Conservation (phyloP, 108 stramenopile species). For the Nannochloropsis gaditana region DNA sequence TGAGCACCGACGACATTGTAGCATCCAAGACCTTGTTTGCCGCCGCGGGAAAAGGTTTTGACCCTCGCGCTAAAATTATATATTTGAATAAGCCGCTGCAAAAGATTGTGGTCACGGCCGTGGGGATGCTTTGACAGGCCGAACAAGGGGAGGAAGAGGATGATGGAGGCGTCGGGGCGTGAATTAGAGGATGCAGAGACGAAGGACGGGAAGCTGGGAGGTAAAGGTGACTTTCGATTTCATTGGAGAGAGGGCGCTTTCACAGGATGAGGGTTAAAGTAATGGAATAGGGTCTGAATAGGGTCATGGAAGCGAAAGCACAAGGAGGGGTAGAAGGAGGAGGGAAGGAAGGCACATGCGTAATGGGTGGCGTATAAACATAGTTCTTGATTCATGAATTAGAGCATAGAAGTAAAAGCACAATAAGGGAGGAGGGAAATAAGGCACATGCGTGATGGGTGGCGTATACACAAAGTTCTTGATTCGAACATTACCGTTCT, state of each 20-base stretch:
- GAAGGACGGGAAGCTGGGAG: neutral
- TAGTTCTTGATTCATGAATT: neutral
- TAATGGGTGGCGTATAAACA: neutral
- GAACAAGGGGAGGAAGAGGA: neutral
- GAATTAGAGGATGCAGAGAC: neutral
- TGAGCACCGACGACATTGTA: neutral
- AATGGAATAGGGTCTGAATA: too few species aligned
- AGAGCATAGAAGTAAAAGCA: neutral
- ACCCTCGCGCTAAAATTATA: neutral
- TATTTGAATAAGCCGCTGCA: constrained; percentile 20
- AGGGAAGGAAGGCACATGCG: neutral
- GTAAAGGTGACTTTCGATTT: too few species aligned
- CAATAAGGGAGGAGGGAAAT: neutral
- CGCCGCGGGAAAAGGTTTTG: neutral
- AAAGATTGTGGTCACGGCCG: constrained; percentile 9
- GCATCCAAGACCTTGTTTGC: neutral
- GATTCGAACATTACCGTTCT: neutral
- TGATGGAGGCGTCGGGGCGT: neutral
- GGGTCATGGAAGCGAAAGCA: neutral
- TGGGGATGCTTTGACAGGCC: neutral
- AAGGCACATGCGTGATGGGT: neutral
- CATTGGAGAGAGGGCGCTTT: too few species aligned
- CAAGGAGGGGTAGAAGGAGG: neutral
- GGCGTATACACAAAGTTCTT: neutral
- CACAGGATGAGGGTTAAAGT: too few species aligned